Conservation (phyloP, 164 flowering plant genomes). For the Vitis labrusca region DNA sequence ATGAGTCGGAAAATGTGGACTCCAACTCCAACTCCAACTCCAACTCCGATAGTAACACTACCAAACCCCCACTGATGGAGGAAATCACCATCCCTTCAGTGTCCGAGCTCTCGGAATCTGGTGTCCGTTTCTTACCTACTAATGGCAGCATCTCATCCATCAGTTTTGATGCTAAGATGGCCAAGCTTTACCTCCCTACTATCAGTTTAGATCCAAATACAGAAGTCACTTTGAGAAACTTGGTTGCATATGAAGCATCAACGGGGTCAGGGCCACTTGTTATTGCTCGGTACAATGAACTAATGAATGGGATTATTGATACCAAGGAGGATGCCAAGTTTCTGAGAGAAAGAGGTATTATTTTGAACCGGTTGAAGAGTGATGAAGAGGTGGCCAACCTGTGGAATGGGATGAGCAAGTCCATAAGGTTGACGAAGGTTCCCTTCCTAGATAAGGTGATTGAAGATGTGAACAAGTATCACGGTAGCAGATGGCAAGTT, state of each 20-base stretch:
- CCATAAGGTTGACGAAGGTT: constrained; percentile 51
- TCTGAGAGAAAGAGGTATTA: too few relatives aligned
- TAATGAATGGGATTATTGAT: constrained; percentile 30
- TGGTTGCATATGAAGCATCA: constrained; percentile 30
- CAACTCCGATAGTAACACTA: too few relatives aligned
- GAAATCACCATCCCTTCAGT: constrained; percentile 41
- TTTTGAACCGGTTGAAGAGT: too few relatives aligned
- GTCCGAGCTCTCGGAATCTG: constrained; percentile 27
- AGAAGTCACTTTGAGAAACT: constrained; percentile 24
- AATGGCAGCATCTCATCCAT: constrained; percentile 26
- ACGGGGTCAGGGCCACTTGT: constrained; percentile 16
- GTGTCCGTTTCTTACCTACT: constrained; percentile 26
- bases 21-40: neutral
- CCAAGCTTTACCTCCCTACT: constrained; percentile 29
- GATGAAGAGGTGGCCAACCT: too few relatives aligned
- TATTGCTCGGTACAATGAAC: constrained; percentile 27
- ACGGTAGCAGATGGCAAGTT: constrained; percentile 46
- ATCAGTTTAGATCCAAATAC: neutral
- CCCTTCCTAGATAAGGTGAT: constrained; percentile 51
- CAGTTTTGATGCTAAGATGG: constrained; percentile 30
- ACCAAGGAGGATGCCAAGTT: too few relatives aligned
- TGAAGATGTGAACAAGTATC: constrained; percentile 65
- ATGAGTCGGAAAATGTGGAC: neutral
- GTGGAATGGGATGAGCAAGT: too few relatives aligned
- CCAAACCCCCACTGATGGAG: neutral